These are phyloP conservation scores for Takakia lepidozioides DNA, from an alignment of 225 moss, liverwort and hornwort species.

Conservation along the genomic window DNA sequence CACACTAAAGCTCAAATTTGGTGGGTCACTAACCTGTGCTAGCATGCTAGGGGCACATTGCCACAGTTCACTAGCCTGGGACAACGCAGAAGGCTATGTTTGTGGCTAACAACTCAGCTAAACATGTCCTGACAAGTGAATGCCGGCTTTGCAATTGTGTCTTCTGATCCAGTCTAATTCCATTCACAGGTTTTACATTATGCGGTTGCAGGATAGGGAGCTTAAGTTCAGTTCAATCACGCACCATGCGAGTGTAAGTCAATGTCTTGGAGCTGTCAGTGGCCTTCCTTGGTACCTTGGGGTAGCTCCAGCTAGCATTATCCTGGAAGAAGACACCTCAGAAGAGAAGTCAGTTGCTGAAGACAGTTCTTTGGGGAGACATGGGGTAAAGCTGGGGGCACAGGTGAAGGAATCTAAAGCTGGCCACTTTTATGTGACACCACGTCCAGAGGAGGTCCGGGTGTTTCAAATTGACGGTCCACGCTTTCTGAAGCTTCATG, in stretches of 20 bases:
- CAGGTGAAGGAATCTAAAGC: constrained; percentile 26
- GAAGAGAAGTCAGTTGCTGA: no score
- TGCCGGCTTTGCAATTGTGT: not conserved
- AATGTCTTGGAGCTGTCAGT: constrained; percentile 72
- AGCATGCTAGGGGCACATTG: no score
- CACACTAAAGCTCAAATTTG: no score
- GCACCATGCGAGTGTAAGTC: constrained; percentile 73
- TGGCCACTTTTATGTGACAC: constrained; percentile 54
- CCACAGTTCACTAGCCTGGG: no score
- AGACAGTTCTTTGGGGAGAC: no score
- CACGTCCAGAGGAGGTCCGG: constrained; percentile 55
- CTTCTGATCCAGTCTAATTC: constrained; percentile 3
- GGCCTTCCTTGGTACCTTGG: constrained; percentile 65
- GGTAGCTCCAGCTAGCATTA: constrained; percentile 33
- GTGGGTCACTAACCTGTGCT: no score
- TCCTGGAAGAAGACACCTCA: not conserved
- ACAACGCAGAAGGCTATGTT: no score
- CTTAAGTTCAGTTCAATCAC: constrained; percentile 48
- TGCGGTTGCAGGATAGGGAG: constrained; percentile 39
- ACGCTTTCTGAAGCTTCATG: constrained; percentile 66
- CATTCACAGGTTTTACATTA: constrained; percentile 70
- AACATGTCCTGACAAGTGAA: not conserved
- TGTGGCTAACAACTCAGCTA: not conserved
- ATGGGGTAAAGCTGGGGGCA: constrained; percentile 3
- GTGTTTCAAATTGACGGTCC: constrained; percentile 73